These are phyloP conservation scores for Sophora flavescens DNA, from an alignment of 306 rosid species.

Conservation along the genomic window DNA sequence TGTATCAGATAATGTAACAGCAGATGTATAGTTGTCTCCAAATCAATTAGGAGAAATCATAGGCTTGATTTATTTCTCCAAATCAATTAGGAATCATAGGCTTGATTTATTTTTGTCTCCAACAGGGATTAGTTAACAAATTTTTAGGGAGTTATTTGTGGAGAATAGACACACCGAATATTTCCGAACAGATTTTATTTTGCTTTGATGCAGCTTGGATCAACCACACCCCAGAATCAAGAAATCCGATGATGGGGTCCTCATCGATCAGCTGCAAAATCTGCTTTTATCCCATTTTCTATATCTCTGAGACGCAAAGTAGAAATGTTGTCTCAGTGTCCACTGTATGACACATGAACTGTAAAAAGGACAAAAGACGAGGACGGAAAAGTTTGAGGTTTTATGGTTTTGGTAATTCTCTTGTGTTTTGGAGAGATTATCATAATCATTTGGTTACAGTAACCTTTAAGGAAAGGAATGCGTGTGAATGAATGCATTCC, in stretches of 20 bases:
- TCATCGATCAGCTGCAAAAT: slow-evolving; percentile 54
- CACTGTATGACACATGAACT: slow-evolving; percentile 54
- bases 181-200: too few species aligned
- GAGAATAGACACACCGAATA: too few species aligned
- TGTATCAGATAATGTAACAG: too few species aligned
- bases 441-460: slow-evolving; percentile 43
- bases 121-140: too few species aligned
- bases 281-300: slow-evolving; percentile 62
- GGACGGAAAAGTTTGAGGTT: slow-evolving; percentile 35
- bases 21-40: too few species aligned
- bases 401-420: slow-evolving; percentile 27
- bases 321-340: slow-evolving; percentile 32
- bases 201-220: slow-evolving; percentile 49
- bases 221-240: slow-evolving; percentile 50
- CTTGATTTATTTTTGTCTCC: too few species aligned
- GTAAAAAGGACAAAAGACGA: slow-evolving; percentile 53
- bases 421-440: slow-evolving; percentile 24
- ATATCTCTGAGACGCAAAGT: slow-evolving; percentile 37
- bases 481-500: slow-evolving; percentile 53
- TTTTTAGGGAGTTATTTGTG: too few species aligned
- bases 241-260: slow-evolving; percentile 51
- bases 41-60: too few species aligned
- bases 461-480: slow-evolving; percentile 48
- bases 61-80: too few species aligned
- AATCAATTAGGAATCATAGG: too few species aligned